Percentiles rank a stretch among this genome's conserved stretches.
phyloP scores from a whole-genome alignment of 768 basidiomycete species.

The Pholiota microspora region DNA sequence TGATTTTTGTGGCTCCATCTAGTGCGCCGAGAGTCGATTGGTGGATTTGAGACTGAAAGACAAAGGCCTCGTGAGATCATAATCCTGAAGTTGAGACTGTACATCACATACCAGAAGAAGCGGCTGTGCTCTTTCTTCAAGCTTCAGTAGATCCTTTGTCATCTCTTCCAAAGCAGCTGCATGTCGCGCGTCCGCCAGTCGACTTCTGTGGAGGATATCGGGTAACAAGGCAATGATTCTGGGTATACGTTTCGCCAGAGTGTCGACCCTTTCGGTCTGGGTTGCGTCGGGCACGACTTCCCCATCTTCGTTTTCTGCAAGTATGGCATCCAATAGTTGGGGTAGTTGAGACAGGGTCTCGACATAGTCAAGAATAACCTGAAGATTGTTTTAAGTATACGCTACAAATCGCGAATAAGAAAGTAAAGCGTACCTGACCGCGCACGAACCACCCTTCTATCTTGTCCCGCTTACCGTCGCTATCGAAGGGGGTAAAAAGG shows the following conservation, averaged over 20 bases:
- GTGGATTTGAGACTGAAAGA: constrained; percentile 24
- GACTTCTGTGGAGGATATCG: constrained; percentile 51
- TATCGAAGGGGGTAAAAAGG: constrained; percentile 65
- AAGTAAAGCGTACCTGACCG: constrained; percentile 60
- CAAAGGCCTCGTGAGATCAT: not conserved
- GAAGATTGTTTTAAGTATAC: not conserved
- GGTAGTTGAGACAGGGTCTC: constrained; percentile 61
- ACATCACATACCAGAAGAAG: constrained; percentile 52
- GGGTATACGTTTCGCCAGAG: constrained; percentile 56
- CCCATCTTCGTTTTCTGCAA: constrained; percentile 34
- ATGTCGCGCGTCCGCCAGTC: constrained; percentile 60
- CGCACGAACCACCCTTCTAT: constrained; percentile 79
- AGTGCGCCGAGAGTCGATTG: constrained; percentile 32
- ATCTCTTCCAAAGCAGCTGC: constrained; percentile 72
- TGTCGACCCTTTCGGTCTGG: constrained; percentile 55
- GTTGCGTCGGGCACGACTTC: constrained; percentile 40
- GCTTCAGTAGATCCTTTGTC: constrained; percentile 57
- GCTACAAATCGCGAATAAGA: not conserved
- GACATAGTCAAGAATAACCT: constrained; percentile 75
- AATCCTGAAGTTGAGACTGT: not conserved
- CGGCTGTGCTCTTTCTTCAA: constrained; percentile 60
- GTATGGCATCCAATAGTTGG: constrained; percentile 41
- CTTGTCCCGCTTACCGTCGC: constrained; percentile 36
- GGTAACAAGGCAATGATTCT: constrained; percentile 68
- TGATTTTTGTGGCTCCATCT: constrained; percentile 57